A percentile compares a stretch with the other conserved stretches of the same genome.
Conservation (phyloP, 352 stramenopile species). For the Globisporangium iwayamae region DNA sequence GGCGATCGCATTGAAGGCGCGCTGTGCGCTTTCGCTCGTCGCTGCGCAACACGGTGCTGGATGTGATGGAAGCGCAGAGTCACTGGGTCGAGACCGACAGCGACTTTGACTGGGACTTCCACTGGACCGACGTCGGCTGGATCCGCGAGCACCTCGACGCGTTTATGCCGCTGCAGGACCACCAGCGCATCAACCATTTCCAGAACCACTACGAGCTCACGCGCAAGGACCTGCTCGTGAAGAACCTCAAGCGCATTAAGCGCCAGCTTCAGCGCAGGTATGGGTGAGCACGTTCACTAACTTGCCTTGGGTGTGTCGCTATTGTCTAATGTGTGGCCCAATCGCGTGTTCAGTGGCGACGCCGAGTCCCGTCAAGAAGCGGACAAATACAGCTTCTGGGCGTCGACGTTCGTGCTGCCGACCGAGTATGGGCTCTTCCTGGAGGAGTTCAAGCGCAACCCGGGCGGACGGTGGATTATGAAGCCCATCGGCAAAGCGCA, state of each 20-base stretch:
- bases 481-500: slow-evolving; percentile 88
- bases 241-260: slow-evolving; percentile 92
- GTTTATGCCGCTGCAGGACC: slow-evolving; percentile 58
- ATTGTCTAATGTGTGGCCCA: slow-evolving; percentile 4
- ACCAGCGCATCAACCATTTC: slow-evolving; percentile 89
- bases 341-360: slow-evolving; percentile 26
- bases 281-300: background rate
- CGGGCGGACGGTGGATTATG: slow-evolving; percentile 90
- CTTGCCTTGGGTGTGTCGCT: too few relatives aligned
- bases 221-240: slow-evolving; percentile 85
- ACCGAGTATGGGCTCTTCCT: slow-evolving; percentile 84
- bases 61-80: slow-evolving; percentile 56
- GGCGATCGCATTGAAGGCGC: slow-evolving; percentile 1
- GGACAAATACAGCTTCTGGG: slow-evolving; percentile 59
- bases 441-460: slow-evolving; percentile 61
- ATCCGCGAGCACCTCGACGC: slow-evolving; percentile 71
- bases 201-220: slow-evolving; percentile 93
- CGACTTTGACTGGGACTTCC: slow-evolving; percentile 77
- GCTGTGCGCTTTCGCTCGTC: slow-evolving; percentile 56
- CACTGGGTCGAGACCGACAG: slow-evolving; percentile 75
- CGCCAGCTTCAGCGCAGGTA: slow-evolving; percentile 71
- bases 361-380: slow-evolving; percentile 29
- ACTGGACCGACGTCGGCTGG: slow-evolving; percentile 86
- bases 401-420: slow-evolving; percentile 83
- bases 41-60: slow-evolving; percentile 75